Evolutionary conservation across 1,284 basidiomycete species (phyloP).

Genomic region (Rhodotorula mucilaginosa): DNA sequence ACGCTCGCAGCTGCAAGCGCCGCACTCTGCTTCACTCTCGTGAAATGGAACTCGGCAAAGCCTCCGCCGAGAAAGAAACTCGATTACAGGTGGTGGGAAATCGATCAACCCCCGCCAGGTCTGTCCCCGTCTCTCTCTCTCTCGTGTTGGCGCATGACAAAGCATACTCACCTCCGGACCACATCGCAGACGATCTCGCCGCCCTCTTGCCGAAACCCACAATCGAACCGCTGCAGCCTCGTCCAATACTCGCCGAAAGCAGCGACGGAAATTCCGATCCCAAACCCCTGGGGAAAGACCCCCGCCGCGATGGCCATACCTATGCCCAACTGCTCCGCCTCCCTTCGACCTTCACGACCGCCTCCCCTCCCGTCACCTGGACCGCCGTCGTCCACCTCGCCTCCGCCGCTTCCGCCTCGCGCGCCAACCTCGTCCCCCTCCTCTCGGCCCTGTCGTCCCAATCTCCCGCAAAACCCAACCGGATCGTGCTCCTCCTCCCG

Average conservation of each 20-base stretch:
- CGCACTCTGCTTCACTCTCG: not conserved
- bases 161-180: too few species aligned
- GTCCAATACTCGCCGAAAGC: too few species aligned
- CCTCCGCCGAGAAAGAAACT: slow-evolving; percentile 11
- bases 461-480: slow-evolving; percentile 11
- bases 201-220: slow-evolving; percentile 24
- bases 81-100: slow-evolving; percentile 35
- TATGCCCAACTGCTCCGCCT: slow-evolving; percentile 29
- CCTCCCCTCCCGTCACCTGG: slow-evolving; percentile 10
- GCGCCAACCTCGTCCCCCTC: slow-evolving; percentile 16
- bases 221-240: slow-evolving; percentile 1
- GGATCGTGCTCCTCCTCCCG: slow-evolving; percentile 25
- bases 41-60: not conserved
- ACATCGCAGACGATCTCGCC: slow-evolving; percentile 11
- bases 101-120: slow-evolving; percentile 15
- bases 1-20: not conserved
- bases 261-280: slow-evolving; percentile 15
- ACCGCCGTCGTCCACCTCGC: slow-evolving; percentile 34
- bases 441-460: slow-evolving; percentile 21
- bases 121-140: not conserved
- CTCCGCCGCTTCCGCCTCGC: slow-evolving; percentile 14
- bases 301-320: slow-evolving; percentile 7
- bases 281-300: slow-evolving; percentile 16
- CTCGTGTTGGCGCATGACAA: not conserved
- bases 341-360: slow-evolving; percentile 20